These are phyloP conservation scores for Coniochaeta sp. DNA, from an alignment of 2,329 filamentous ascomycete species.

Conservation along the genomic window DNA sequence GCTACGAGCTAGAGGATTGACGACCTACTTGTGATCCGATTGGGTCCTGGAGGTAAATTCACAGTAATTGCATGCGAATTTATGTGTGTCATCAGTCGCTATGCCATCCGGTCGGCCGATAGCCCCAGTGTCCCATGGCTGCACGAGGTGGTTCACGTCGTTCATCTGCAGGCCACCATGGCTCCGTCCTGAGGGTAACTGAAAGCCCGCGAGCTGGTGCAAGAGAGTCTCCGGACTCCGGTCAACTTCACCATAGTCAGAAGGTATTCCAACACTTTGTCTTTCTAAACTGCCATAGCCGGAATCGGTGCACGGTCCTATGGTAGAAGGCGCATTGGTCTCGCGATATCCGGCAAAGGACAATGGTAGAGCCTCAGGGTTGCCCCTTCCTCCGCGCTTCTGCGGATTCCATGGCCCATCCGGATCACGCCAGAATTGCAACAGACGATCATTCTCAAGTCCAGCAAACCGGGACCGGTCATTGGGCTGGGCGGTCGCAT, in stretches of 20 bases:
- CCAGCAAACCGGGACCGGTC: neutral
- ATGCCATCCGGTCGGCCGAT: conserved; percentile 19
- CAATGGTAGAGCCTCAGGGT: conserved; percentile 2
- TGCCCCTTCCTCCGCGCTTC: neutral
- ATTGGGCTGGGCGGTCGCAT: neutral
- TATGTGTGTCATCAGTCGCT: conserved; percentile 14
- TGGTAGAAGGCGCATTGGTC: conserved; percentile 10
- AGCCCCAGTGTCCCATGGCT: neutral
- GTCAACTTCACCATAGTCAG: conserved; percentile 35
- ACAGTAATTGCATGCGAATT: conserved; percentile 30
- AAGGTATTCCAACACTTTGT: conserved; percentile 35
- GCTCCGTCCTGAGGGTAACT: conserved; percentile 10
- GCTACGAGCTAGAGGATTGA: neutral
- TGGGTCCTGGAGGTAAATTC: conserved; percentile 36
- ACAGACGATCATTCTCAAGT: neutral
- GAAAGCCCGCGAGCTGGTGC: conserved; percentile 24
- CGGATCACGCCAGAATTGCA: neutral
- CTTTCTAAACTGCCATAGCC: conserved; percentile 37
- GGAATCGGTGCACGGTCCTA: conserved; percentile 26
- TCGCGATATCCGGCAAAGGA: conserved; percentile 4
- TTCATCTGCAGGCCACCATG: conserved; percentile 4
- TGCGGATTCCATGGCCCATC: neutral
- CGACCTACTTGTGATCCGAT: conserved; percentile 48
- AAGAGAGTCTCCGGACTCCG: conserved; percentile 29
- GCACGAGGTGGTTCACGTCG: conserved; percentile 1